Base-by-base conservation (phyloP, 179 eudicot species). In the Camellia oleifera region DNA sequence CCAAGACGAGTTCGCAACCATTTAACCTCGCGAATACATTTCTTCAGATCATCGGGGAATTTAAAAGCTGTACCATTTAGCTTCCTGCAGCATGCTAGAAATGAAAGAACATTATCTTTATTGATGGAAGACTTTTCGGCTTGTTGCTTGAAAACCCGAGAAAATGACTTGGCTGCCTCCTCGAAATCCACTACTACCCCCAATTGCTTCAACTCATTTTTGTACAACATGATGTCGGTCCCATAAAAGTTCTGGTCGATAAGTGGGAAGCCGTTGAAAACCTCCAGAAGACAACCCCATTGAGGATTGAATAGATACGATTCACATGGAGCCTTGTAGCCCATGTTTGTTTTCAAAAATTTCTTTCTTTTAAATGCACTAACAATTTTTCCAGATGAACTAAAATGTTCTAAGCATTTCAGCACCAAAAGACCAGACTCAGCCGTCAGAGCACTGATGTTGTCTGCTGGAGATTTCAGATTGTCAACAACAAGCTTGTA, bases 1-100 rank as follows among this genome's bases (percentile, higher is more conserved):
- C 85, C 86, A 53, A 88, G 86, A 2, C 90, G 88, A 46, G 92
- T 92, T 80, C 82, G 82, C 42, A 93, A 74, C 95, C 97, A 93
- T 80, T 86, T 86, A 4, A 74, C 82, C 32, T 88, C 84, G 40
- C 0, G 72, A 44, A 93, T 76, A 70, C 90, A 86, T 3, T 80
- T 56, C 45, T 9, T 82, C 18, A 93, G 72, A 53, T 83, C 90
- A 8, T 23, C 10, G 48, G 90, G 81, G 74, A 92, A 26, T 23
- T 78, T 44, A 12, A 23, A 80, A 13, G 23, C 0, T 44, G 83
- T 66, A 26, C 32, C 64, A 69, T 70, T 81, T 23, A 89, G 75
- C 56, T 82, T 78, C 82, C 74, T 81, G 80, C 69, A 85, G 69
- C 90, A 88, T 0, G 76, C 81, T 23, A 93, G 86, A 50, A 93